Base-by-base conservation (phyloP, 192 early-diverging fungal genomes). In the Coemansia sp. region DNA sequence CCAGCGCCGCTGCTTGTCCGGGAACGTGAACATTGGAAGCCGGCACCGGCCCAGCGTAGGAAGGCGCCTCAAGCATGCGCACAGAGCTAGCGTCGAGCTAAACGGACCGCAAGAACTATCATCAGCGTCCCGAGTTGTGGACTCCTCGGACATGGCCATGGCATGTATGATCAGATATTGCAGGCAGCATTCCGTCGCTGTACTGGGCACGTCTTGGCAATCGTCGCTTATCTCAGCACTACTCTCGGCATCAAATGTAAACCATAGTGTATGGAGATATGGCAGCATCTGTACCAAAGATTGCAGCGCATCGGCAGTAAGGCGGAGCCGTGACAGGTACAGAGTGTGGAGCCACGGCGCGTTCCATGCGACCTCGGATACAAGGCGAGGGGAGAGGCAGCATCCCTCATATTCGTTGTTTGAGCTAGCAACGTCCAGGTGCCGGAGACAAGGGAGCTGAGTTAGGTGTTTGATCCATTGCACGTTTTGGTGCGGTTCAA, bases 1-100 rank as follows among this genome's bases (percentile, higher is more conserved):
- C 51, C 56, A 59, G 23, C 30, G 42, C 9, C 68, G 37, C 23
- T 64, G 42, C 0, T 39, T 18, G 19, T 72, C 68, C 1, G 68
- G 68, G 40, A 60, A 72, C 7, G 68, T 64, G 26, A 72, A 72
- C 68, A 72, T 72, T 25, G 68, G 68, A 18, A 72, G 48, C 12
- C 68, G 60, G 26, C 68, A 72, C 21, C 23, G 51, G 32, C 32
- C 56, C 9, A 72, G 38, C 5, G 57, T 50, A 7, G 60, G 55
- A 16, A 72, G 31, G 16, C 36, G 43, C 7, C 23, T 3, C 14
- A 72, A 50, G n/a, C 60, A 64, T 5, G 21, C 44, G 0, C 52
- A 27, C 1, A 72, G 53, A 5, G 52, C 38, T 12, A 32, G 6
- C 2, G 56, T 34, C n/a, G 46, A 44, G 23, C 14, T 28, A 1